These are phyloP conservation scores for Tulasnella calospora DNA, from an alignment of 768 basidiomycete species.

Conservation along the genomic window DNA sequence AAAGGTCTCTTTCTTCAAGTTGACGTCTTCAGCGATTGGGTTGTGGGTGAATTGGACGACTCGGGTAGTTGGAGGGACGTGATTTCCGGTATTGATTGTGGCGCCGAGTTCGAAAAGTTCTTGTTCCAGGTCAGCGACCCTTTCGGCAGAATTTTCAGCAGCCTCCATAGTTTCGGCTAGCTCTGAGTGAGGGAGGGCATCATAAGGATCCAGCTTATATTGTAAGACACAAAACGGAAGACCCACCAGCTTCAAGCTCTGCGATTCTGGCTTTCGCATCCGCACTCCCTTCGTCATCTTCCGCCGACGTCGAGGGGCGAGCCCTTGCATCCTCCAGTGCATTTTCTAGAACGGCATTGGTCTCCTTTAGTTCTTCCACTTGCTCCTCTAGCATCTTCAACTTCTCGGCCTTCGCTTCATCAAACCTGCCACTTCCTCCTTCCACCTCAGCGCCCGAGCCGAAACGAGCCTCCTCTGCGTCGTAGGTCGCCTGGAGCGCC, in stretches of 20 bases:
- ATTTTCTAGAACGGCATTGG: conserved; percentile 44
- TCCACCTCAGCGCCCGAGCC: conserved; percentile 35
- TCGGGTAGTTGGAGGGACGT: conserved; percentile 64
- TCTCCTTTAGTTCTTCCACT: conserved; percentile 46
- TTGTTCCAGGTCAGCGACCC: conserved; percentile 71
- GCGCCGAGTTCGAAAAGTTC: conserved; percentile 69
- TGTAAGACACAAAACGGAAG: background rate
- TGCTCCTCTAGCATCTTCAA: conserved; percentile 28
- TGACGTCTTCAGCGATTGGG: conserved; percentile 82
- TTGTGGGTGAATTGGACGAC: conserved; percentile 66
- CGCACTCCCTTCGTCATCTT: conserved; percentile 35
- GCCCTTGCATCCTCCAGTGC: conserved; percentile 38
- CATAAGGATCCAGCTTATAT: background rate
- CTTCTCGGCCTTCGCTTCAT: conserved; percentile 23
- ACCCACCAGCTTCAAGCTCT: conserved; percentile 23
- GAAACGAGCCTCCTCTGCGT: conserved; percentile 48
- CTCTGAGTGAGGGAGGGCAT: conserved; percentile 18
- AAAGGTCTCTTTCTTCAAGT: conserved; percentile 67
- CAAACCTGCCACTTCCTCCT: conserved; percentile 31
- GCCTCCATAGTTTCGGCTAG: conserved; percentile 36
- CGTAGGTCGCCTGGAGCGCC: conserved; percentile 63
- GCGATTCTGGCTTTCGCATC: conserved; percentile 29
- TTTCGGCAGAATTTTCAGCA: conserved; percentile 42
- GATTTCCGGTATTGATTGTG: conserved; percentile 65
- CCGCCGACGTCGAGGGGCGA: background rate